A percentile compares a stretch with the other conserved stretches of the same genome.
Evolutionary conservation across 1,284 basidiomycete species (phyloP).

Genomic region (Lignosus rhinocerotis): DNA sequence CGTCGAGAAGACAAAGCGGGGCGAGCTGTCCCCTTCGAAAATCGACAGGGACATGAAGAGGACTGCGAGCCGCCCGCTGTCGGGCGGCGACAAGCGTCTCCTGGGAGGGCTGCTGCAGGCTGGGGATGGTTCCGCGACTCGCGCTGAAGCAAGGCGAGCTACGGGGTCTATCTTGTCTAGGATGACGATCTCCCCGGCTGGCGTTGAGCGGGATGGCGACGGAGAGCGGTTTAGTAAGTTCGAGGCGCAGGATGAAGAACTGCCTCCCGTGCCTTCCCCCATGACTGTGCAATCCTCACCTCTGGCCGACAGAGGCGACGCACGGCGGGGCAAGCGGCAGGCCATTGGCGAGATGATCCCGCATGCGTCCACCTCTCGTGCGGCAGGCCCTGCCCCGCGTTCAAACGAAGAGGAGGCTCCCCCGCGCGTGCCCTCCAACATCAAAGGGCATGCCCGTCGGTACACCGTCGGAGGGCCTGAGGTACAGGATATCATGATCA

Average conservation of each 20-base stretch:
- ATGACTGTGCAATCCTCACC: background rate
- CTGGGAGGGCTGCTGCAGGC: background rate
- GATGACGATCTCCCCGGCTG: background rate
- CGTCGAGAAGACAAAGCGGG: background rate
- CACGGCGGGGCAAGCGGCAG: background rate
- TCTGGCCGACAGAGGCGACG: background rate
- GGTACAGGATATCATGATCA: background rate
- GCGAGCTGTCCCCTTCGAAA: background rate
- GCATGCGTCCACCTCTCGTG: background rate
- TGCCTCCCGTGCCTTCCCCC: background rate
- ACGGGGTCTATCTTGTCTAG: background rate
- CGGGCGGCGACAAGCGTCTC: background rate
- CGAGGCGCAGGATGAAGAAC: slow-evolving; percentile 4
- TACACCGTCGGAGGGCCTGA: slow-evolving; percentile 3
- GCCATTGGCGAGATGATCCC: background rate
- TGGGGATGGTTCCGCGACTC: background rate
- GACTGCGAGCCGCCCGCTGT: background rate
- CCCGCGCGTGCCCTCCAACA: background rate
- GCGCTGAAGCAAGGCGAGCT: background rate
- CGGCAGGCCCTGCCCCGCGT: background rate
- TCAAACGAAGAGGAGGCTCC: slow-evolving; percentile 11
- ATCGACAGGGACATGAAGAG: background rate
- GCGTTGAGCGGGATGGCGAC: background rate
- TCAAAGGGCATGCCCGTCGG: slow-evolving; percentile 1
- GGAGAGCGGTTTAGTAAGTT: background rate